A percentile compares a stretch with the other conserved stretches of the same genome.
Conservation (phyloP, 129 eudicot genomes). For the Chrysanthemum seticuspe region DNA sequence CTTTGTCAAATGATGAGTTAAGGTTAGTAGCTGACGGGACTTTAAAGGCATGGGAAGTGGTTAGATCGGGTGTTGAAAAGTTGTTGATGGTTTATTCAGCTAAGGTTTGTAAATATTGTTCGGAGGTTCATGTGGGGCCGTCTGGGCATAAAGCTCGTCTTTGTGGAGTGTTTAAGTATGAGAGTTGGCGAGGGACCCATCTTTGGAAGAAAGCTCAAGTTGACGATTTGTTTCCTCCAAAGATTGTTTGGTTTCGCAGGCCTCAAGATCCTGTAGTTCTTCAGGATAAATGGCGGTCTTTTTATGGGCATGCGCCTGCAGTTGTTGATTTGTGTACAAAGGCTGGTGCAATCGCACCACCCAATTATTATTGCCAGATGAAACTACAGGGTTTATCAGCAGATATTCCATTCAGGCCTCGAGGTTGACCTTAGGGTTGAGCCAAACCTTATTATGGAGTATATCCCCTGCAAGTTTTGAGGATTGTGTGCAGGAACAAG, state of each 20-base stretch:
- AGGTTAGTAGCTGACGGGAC: slow-evolving; percentile 46
- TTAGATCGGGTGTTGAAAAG: slow-evolving; percentile 66
- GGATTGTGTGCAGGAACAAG: neutral
- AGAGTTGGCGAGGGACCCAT: slow-evolving; percentile 79
- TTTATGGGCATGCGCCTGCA: slow-evolving; percentile 93
- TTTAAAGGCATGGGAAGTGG: slow-evolving; percentile 73
- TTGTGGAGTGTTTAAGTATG: slow-evolving; percentile 82
- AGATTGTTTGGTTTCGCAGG: slow-evolving; percentile 71
- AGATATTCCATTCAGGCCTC: slow-evolving; percentile 31
- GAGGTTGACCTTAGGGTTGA: neutral
- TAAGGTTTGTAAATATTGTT: slow-evolving; percentile 74
- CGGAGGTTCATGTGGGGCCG: slow-evolving; percentile 90
- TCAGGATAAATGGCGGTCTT: slow-evolving; percentile 54
- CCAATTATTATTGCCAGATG: slow-evolving; percentile 74
- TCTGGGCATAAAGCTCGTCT: slow-evolving; percentile 95
- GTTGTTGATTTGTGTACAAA: slow-evolving; percentile 83
- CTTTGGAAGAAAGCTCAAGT: slow-evolving; percentile 83
- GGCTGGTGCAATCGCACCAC: slow-evolving; percentile 67
- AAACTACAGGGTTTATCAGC: slow-evolving; percentile 74
- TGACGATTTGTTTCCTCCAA: slow-evolving; percentile 78
- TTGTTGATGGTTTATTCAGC: slow-evolving; percentile 68
- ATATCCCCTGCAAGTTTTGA: neutral
- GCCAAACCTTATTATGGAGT: neutral
- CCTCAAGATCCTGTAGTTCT: slow-evolving; percentile 84
- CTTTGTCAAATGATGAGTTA: slow-evolving; percentile 44